Percentiles rank a stretch among this genome's conserved stretches.
These are phyloP conservation scores for Megacollybia marginata DNA, from an alignment of 768 basidiomycete genomes.

Conservation along the genomic window DNA sequence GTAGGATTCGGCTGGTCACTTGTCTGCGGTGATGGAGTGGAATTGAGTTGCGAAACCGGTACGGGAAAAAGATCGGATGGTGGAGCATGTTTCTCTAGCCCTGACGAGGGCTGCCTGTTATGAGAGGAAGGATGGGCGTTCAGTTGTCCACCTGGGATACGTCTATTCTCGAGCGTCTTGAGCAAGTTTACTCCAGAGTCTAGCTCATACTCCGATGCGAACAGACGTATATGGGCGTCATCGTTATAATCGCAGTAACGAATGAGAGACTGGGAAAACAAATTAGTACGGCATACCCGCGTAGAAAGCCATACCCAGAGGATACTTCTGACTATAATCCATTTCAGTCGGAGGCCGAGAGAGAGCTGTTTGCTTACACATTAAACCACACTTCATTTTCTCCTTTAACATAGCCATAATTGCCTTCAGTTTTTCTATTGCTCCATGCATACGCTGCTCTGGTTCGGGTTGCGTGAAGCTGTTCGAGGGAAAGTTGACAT, in stretches of 20 bases:
- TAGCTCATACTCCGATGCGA: not conserved
- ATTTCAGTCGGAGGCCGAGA: not conserved
- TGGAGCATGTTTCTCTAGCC: not conserved
- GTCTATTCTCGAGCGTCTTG: not conserved
- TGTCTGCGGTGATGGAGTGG: not conserved
- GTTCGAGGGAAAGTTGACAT: not conserved
- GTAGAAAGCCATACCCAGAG: not conserved
- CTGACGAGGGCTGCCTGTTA: not conserved
- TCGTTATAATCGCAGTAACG: not conserved
- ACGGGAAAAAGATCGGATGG: not conserved
- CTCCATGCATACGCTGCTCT: constrained; percentile 25
- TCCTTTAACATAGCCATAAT: constrained; percentile 42
- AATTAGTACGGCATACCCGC: not conserved
- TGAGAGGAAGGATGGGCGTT: not conserved
- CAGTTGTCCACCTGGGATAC: not conserved
- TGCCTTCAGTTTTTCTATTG: constrained; percentile 31
- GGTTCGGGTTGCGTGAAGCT: constrained; percentile 9
- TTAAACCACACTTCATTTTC: constrained; percentile 40
- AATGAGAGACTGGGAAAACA: not conserved
- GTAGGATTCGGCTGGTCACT: not conserved
- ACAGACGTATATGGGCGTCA: not conserved
- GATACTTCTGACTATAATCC: not conserved
- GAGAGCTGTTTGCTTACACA: constrained; percentile 24
- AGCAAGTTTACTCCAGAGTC: not conserved
- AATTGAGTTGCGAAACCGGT: not conserved